Percentiles rank a stretch among this genome's conserved stretches.
phyloP scores from a whole-genome alignment of 495 filamentous ascomycete genomes.

The Aspergillus bertholletiae region DNA sequence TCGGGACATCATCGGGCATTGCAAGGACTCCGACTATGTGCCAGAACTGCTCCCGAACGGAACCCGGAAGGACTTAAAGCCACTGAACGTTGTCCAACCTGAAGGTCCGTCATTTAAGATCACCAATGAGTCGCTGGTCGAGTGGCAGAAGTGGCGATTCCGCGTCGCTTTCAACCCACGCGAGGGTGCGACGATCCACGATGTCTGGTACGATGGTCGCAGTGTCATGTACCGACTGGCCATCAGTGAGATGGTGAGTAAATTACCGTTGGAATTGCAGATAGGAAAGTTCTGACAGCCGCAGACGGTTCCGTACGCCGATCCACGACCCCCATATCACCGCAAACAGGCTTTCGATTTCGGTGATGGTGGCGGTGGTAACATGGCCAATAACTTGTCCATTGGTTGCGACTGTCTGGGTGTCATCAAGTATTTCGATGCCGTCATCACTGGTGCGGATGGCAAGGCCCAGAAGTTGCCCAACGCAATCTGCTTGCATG shows the following conservation, averaged over 20 bases:
- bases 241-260: slow-evolving; percentile 67
- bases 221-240: slow-evolving; percentile 68
- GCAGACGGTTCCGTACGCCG: slow-evolving; percentile 60
- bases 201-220: slow-evolving; percentile 70
- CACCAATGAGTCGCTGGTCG: slow-evolving; percentile 47
- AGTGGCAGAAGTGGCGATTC: slow-evolving; percentile 72
- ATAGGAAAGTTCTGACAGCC: background rate
- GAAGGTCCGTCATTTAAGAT: slow-evolving; percentile 71
- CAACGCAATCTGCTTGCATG: slow-evolving; percentile 69
- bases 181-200: slow-evolving; percentile 67
- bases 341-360: slow-evolving; percentile 72
- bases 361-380: slow-evolving; percentile 65
- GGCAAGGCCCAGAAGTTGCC: slow-evolving; percentile 52
- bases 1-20: slow-evolving; percentile 49
- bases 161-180: slow-evolving; percentile 64
- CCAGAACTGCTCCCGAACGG: slow-evolving; percentile 56
- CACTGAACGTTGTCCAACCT: slow-evolving; percentile 73
- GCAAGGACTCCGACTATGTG: slow-evolving; percentile 60
- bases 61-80: slow-evolving; percentile 70
- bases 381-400: slow-evolving; percentile 66
- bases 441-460: slow-evolving; percentile 50
- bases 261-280: too few relatives aligned
- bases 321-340: slow-evolving; percentile 66
- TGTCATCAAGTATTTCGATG: slow-evolving; percentile 65
- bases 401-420: slow-evolving; percentile 70